These are phyloP conservation scores for Quercus wislizeni DNA, from an alignment of 306 rosid species.

Conservation along the genomic window DNA sequence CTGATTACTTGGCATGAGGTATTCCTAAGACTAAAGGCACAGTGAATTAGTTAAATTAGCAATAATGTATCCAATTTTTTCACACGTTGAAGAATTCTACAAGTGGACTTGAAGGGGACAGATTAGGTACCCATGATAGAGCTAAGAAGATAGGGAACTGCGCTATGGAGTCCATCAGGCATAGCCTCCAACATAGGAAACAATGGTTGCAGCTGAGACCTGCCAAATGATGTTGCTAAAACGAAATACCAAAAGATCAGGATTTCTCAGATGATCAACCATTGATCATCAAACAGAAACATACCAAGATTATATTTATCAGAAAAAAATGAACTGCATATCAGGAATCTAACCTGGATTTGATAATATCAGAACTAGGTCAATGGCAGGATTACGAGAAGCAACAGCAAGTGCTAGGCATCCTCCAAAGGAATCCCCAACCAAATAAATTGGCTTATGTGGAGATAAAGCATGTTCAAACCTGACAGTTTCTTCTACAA, in stretches of 20 bases:
- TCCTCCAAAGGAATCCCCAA: conserved; percentile 97
- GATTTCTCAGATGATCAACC: conserved; percentile 21
- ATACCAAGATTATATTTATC: conserved; percentile 15
- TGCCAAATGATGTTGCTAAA: conserved; percentile 81
- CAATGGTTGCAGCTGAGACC: conserved; percentile 82
- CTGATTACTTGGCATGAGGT: background rate
- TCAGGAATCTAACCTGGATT: conserved; percentile 66
- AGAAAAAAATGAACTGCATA: conserved; percentile 1
- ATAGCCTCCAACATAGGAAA: conserved; percentile 70
- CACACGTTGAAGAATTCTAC: conserved; percentile 4
- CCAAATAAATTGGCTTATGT: conserved; percentile 84
- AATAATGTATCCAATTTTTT: conserved; percentile 2
- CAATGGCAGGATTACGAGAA: conserved; percentile 78
- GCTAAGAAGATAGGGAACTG: conserved; percentile 80
- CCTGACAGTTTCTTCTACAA: conserved; percentile 74
- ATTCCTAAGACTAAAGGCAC: conserved; percentile 7
- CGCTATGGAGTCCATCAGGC: conserved; percentile 59
- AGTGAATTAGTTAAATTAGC: conserved; percentile 7
- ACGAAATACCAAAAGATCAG: conserved; percentile 33
- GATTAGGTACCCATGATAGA: conserved; percentile 66
- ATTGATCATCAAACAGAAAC: conserved; percentile 13
- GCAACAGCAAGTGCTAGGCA: conserved; percentile 94
- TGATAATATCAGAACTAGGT: conserved; percentile 62
- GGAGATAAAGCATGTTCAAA: conserved; percentile 67
- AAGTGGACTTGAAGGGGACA: conserved; percentile 17